Base-by-base conservation (phyloP, 495 filamentous ascomycete species). In the Annulohypoxylon moriforme region DNA sequence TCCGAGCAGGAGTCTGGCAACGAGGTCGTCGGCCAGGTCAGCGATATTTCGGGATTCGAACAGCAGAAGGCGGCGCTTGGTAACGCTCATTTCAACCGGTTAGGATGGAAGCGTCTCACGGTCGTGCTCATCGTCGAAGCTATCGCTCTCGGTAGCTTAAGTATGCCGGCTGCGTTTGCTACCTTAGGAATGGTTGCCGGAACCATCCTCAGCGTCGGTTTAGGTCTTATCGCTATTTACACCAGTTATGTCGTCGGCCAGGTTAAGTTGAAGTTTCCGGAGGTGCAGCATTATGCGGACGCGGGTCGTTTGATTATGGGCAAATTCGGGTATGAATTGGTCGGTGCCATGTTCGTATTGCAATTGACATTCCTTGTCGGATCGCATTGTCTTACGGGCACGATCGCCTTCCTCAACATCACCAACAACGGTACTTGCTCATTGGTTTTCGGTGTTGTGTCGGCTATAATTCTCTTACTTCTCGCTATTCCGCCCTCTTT, bases 321-420 rank as follows among this genome's bases (percentile, higher is more conserved):
- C 6, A 77, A 68, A 5, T 77, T 88, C 36, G 91, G 91, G 0
- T 88, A 89, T 50, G 89, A 91, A 68, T 69, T 94, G 16, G 77
- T 92, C 68, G 89, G 89, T 7, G 77, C 79, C 56, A 88, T 86
- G 64, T 89, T 91, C 75, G 82, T 87, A 22, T 69, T 93, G 49
- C 90, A 94, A 78, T 83, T 94, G 33, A 76, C 91, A 31, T 94
- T 96, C 81, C 87, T 92, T 73, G 91, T 93, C 83, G 91, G 85
- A 14, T 91, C 89, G 14, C 92, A 95, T 72, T 84, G 93, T 50
- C 80, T 94, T 42, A 91, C 89, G 0, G 93, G 93, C 72, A 86
- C 86, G 10, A 91, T 94, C 65, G 88, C 89, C 76, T 86, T 94
- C 77, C 89, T 90, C 57, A 87, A 83, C 20, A 78, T 94, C 46